Evolutionary conservation across 768 basidiomycete species (phyloP), one percentile per base, ranked within the genome.

Genomic region (Naganishia onofrii): DNA sequence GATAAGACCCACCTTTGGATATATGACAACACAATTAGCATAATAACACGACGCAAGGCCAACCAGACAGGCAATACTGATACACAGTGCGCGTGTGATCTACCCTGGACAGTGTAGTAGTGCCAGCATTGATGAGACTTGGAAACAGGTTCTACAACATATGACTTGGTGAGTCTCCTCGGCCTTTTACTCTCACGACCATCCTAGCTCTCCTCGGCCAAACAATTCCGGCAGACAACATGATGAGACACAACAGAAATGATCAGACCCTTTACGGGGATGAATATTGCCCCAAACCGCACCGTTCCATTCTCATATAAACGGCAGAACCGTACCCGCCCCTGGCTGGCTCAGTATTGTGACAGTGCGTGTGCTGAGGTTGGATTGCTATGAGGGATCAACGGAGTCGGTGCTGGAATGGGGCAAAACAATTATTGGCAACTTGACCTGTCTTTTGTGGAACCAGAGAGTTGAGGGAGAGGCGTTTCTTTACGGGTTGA

Each of bases 171-270:
- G 60, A 63, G 60, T 63, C 32, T n/a, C 7, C 10, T 29, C 38
- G 3, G 3, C 17, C 17, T 8, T 7, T 2, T 44, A 15, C 15
- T 29, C 15, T 17, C 23, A 17, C 38, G 23, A 13, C 2, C 19
- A 19, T 38, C 23, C 34, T 23, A 36, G n/a, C 38, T 38, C 26
- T 8, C 15, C 42, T 36, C 60, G 23, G n/a, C 13, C 57, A 42
- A 23, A 63, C 34, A n/a, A 13, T 3, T 6, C 29, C n/a, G 21
- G 23, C 48, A 51, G 32, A 63, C 60, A 63, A n/a, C 29, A 44
- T 63, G 60, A 63, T 63, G 60, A 63, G 21, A n/a, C 23, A n/a
- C 29, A 63, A 63, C 60, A 63, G 60, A 63, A 63, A 63, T 63
- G 60, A 42, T 63, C 60, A 63, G 60, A 63, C 60, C 60, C 60